Percentiles rank a stretch among this genome's conserved stretches.
Conservation (phyloP, 164 flowering plant species). For the Malania oleifera region DNA sequence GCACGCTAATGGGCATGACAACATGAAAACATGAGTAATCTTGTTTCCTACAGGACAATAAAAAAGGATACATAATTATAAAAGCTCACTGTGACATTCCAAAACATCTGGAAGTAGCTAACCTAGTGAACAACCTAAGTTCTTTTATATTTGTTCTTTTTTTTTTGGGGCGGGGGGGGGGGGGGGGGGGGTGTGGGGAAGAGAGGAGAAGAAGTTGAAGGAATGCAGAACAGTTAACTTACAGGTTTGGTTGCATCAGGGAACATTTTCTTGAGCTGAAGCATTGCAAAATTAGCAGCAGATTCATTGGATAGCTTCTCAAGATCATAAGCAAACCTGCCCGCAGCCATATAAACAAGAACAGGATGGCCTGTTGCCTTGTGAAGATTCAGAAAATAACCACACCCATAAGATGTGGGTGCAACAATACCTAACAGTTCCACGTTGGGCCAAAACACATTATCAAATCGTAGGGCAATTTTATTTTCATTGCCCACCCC, state of each 20-base stretch:
- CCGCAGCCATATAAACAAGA: conserved; percentile 93
- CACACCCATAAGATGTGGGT: conserved; percentile 71
- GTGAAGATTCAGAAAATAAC: conserved; percentile 93
- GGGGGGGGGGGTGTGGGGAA: too few species aligned
- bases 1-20: too few species aligned
- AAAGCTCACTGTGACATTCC: too few species aligned
- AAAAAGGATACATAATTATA: too few species aligned
- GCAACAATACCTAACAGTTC: conserved; percentile 80
- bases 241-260: conserved; percentile 79
- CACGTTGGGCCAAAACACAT: conserved; percentile 86
- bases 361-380: conserved; percentile 89
- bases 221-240: conserved; percentile 19
- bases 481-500: conserved; percentile 90
- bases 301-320: conserved; percentile 72
- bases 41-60: too few species aligned
- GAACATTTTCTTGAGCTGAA: conserved; percentile 79
- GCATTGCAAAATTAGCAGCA: conserved; percentile 68
- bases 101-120: too few species aligned
- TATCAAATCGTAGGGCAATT: conserved; percentile 68
- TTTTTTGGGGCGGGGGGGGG: too few species aligned
- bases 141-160: too few species aligned
- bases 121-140: too few species aligned
- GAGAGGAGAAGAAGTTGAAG: background rate
- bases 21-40: too few species aligned
- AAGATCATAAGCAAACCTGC: conserved; percentile 75